These are phyloP conservation scores for Flammula alnicola DNA, from an alignment of 1,284 basidiomycete species.

Conservation along the genomic window DNA sequence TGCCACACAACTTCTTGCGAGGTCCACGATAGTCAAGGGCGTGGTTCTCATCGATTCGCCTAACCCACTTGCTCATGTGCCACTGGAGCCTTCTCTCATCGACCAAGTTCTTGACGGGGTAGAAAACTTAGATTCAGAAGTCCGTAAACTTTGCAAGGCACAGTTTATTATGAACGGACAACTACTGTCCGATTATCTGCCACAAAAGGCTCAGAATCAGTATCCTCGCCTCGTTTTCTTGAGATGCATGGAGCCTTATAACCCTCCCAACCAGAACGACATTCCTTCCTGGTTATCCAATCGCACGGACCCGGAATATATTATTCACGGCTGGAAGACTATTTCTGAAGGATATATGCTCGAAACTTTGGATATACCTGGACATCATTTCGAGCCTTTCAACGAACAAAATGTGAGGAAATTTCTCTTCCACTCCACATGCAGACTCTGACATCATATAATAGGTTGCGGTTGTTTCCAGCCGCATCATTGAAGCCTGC, in stretches of 20 bases:
- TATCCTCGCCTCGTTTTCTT: constrained; percentile 48
- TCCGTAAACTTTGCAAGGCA: constrained; percentile 34
- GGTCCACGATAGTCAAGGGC: constrained; percentile 52
- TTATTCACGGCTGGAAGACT: constrained; percentile 52
- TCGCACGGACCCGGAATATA: constrained; percentile 39
- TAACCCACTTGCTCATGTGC: constrained; percentile 50
- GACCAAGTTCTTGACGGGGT: constrained; percentile 34
- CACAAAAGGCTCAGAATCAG: constrained; percentile 19
- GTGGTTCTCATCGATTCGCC: constrained; percentile 72
- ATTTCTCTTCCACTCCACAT: background rate
- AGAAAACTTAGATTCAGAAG: constrained; percentile 24
- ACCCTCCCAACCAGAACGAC: constrained; percentile 30
- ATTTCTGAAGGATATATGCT: constrained; percentile 40
- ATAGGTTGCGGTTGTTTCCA: constrained; percentile 20
- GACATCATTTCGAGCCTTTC: constrained; percentile 70
- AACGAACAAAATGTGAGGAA: constrained; percentile 53
- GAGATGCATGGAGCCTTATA: constrained; percentile 47
- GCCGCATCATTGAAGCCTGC: constrained; percentile 17
- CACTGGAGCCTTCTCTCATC: constrained; percentile 56
- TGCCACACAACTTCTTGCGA: constrained; percentile 52
- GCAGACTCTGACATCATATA: background rate
- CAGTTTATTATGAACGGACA: constrained; percentile 50
- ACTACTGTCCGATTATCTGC: constrained; percentile 46
- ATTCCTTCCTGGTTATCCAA: constrained; percentile 57
- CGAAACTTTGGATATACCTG: constrained; percentile 59